phyloP scores from a whole-genome alignment of 75 land plant species.

The Picea sitchensis region DNA sequence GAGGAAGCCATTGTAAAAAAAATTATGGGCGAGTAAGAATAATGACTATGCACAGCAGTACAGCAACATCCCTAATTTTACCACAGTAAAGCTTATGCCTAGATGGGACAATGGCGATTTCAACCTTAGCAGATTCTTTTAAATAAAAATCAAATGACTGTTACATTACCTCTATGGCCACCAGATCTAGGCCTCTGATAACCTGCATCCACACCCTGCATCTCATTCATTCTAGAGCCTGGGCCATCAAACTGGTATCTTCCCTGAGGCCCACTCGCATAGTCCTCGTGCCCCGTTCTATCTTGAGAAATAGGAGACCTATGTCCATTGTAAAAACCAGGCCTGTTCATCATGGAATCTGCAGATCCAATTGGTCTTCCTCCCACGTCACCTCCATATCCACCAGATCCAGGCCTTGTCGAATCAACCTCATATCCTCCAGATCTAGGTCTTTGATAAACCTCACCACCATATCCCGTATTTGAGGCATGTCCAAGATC shows the following conservation, averaged over 20 bases:
- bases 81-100: no score
- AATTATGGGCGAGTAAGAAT: no score
- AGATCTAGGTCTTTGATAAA: conserved; percentile 9
- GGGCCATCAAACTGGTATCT: conserved; percentile 5
- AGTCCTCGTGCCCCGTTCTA: not conserved
- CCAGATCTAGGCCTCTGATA: conserved; percentile 10
- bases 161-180: conserved; percentile 1
- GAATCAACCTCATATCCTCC: not conserved
- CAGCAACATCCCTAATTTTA: no score
- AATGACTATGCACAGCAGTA: no score
- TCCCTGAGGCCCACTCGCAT: not conserved
- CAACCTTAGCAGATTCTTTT: not conserved
- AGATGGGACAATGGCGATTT: not conserved
- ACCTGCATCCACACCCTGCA: conserved; percentile 4
- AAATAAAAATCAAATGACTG: not conserved
- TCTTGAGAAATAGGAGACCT: conserved; percentile 11
- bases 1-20: no score
- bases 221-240: not conserved
- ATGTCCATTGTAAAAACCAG: not conserved
- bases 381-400: not conserved
- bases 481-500: not conserved
- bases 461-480: not conserved
- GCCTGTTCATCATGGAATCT: not conserved
- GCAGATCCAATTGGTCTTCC: not conserved
- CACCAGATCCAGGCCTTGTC: conserved; percentile 10